Evolutionary conservation across 2,329 filamentous ascomycete genomes (phyloP).

Genomic region (Trichophyton benhamiae): DNA sequence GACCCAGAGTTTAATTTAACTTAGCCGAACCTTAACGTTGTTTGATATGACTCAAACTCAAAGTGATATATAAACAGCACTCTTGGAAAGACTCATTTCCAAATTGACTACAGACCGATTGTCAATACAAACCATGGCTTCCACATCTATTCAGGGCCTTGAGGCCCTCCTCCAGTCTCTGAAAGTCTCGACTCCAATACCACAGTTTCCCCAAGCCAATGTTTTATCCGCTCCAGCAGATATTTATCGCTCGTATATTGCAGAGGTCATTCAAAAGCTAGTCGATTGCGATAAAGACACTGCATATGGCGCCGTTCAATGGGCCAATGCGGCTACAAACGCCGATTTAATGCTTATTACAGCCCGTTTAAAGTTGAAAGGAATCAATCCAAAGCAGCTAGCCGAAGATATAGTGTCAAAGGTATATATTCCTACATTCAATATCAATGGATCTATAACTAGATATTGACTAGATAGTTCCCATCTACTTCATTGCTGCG

Average conservation of each 20-base stretch:
- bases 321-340: constrained; percentile 68
- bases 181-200: not conserved
- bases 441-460: not conserved
- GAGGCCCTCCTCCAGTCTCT: not conserved
- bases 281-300: constrained; percentile 58
- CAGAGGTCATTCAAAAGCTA: constrained; percentile 53
- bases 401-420: constrained; percentile 50
- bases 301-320: constrained; percentile 64
- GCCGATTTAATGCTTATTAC: constrained; percentile 69
- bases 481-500: constrained; percentile 62
- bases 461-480: constrained; percentile 40
- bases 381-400: constrained; percentile 51
- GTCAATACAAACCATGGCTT: too few species aligned
- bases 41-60: too few species aligned
- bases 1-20: too few species aligned
- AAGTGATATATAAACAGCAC: too few species aligned
- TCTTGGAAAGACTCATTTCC: too few species aligned
- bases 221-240: constrained; percentile 53
- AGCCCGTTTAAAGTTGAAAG: constrained; percentile 64
- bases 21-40: too few species aligned
- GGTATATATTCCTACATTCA: constrained; percentile 33
- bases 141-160: not conserved
- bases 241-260: constrained; percentile 66
- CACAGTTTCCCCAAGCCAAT: not conserved
- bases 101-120: too few species aligned